Conservation (phyloP, 768 basidiomycete genomes). For the Lactarius sp. region DNA sequence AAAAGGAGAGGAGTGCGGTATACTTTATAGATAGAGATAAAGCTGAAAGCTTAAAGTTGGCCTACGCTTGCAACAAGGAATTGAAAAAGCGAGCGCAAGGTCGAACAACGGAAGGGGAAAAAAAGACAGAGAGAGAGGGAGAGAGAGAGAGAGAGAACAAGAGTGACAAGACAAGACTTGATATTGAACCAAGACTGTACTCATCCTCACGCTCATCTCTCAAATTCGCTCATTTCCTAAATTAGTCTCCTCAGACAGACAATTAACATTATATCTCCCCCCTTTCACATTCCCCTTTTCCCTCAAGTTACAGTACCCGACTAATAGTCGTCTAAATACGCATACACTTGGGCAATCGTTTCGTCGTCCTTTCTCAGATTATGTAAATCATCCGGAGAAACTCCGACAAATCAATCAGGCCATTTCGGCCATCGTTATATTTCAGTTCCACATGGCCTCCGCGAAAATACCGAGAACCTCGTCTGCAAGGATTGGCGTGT, state of each 20-base stretch:
- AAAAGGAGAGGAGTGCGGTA: constrained; percentile 37
- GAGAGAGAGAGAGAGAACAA: background rate
- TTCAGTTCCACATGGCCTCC: constrained; percentile 34
- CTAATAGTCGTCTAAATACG: too few relatives aligned
- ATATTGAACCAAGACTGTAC: too few relatives aligned
- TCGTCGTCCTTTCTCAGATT: too few relatives aligned
- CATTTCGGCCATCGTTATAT: too few relatives aligned
- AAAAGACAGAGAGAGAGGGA: background rate
- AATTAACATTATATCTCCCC: background rate
- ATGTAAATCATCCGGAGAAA: too few relatives aligned
- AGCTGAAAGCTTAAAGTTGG: constrained; percentile 22
- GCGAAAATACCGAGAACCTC: constrained; percentile 56
- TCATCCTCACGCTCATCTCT: too few relatives aligned
- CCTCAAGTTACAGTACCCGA: too few relatives aligned
- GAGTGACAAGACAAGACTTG: background rate
- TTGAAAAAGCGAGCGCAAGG: constrained; percentile 18
- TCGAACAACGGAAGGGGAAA: background rate
- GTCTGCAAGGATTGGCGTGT: constrained; percentile 49
- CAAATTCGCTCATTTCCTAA: background rate
- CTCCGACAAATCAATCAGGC: too few relatives aligned
- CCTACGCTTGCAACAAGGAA: constrained; percentile 18
- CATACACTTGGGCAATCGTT: too few relatives aligned
- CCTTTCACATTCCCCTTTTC: too few relatives aligned
- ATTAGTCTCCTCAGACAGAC: background rate
- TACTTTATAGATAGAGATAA: constrained; percentile 36